These are phyloP conservation scores for Diaporthe destruens DNA, from an alignment of 2,329 filamentous ascomycete species.

Conservation along the genomic window DNA sequence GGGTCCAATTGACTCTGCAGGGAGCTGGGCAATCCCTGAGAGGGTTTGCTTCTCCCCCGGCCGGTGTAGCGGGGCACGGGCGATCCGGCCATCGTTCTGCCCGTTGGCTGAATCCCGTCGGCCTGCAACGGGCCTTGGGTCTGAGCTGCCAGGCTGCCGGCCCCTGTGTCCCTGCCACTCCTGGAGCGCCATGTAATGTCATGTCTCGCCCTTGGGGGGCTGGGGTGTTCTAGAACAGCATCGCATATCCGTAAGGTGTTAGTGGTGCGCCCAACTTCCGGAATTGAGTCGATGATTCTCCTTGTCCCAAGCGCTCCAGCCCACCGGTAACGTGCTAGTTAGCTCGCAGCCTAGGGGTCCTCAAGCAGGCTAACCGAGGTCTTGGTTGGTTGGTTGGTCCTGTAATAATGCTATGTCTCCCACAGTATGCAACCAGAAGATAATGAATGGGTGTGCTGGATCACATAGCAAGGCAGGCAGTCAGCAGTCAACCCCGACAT, in stretches of 20 bases:
- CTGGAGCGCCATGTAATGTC: not conserved
- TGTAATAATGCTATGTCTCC: too few species aligned
- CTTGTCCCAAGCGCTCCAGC: conserved; percentile 26
- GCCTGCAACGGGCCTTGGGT: not conserved
- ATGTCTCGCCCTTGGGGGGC: not conserved
- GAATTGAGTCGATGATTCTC: conserved; percentile 6
- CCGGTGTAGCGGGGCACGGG: conserved; percentile 4
- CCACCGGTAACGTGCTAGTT: conserved; percentile 1
- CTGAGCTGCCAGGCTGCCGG: not conserved
- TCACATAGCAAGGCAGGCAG: not conserved
- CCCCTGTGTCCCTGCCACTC: not conserved
- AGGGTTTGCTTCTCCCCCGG: conserved; percentile 15
- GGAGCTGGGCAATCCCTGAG: conserved; percentile 30
- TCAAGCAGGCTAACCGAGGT: not conserved
- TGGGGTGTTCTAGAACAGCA: conserved; percentile 27
- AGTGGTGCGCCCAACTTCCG: conserved; percentile 4
- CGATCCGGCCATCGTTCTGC: conserved; percentile 16
- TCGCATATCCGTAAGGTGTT: conserved; percentile 24
- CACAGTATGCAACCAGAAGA: too few species aligned
- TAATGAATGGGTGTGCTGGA: not conserved
- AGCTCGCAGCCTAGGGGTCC: not conserved
- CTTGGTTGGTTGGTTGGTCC: not conserved
- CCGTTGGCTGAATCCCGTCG: not conserved
- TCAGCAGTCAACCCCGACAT: not conserved
- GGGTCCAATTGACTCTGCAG: conserved; percentile 23